Base-by-base conservation (phyloP, 2,329 filamentous ascomycete species). In the Paramyrothecium roridum region DNA sequence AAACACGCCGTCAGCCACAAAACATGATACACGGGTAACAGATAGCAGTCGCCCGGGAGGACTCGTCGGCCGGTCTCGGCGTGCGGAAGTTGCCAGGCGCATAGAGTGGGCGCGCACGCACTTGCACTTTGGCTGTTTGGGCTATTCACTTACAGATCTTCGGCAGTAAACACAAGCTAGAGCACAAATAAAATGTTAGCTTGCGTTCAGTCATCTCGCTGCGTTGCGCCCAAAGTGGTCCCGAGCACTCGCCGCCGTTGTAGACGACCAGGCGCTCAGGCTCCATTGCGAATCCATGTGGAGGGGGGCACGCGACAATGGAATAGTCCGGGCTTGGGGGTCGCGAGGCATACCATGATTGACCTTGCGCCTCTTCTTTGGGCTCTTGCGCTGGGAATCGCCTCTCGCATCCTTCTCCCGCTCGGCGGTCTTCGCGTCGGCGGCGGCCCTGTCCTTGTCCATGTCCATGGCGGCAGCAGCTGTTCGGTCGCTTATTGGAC, bases 291-390 rank as follows among this genome's bases (percentile, higher is more conserved):
- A 10, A 30, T 30, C 40, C 40, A 40, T 46, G 52, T 57, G 60
- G 58, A 60, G 61, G 46, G 52, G 37, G 56, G 52, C 49, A 57
- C 53, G 54, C 58, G 57, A 53, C 48, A 56, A 52, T 54, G 61
- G 60, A 43, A 45, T 45, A 45, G 19, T 7, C 6, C 12, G 40
- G 19, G 17, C 17, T 50, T 34, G 30, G 19, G 23, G 61, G 62
- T 30, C 26, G 67, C 56, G 63, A 23, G 56, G 74, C 86, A 77
- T 84, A 93, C 90, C 90, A 77, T 93, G 90, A 78, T 92, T 93
- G 64, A 93, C 90, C 78, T 93, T 93, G 79, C 90, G 88, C 76
- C 90, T 83, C 81, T 92, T 93, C 78, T 91, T 93, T 50, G 88
- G 86, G 70, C 85, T 89, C 73, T 82, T 80, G 62, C 75, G 63